Evolutionary conservation across 2,329 filamentous ascomycete species (phyloP), one percentile per base, ranked within the genome.

Genomic region (Cucurbitaria berberidis): DNA sequence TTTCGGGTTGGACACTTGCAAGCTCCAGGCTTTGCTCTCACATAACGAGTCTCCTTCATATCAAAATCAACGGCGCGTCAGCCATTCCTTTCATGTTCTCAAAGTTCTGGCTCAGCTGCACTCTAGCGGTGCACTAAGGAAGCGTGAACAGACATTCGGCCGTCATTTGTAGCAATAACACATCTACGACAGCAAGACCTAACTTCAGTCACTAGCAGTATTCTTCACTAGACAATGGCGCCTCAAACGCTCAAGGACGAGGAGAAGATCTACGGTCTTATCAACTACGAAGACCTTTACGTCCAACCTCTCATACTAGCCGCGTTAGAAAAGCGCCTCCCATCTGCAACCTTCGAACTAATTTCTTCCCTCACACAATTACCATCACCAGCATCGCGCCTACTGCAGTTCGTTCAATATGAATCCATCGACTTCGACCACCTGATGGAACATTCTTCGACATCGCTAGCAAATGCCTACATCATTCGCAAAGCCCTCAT

Each of bases 401-500:
- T 91, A 3, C 80, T 99, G 2, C 90, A 97, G 73, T 93, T 96
- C 70, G 84, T 86, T 2, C 85, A 89, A 29, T 99, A 99, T 76
- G 95, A 99, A 75, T 81, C 84, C 36, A 84, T 98, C 53, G 90
- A 96, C 70, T 98, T 96, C 73, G 87, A 90, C 48, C 86, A 89
- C 66, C 83, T 89, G 16, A 80, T 89, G 51, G 74, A 80, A 1
- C 81, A 91, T 62, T 77, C 89, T 0, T 71, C 76, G 0, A 86
- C 84, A 0, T 85, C 83, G 10, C 80, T 96, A 1, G 82, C 90
- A 63, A 98, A 97, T 76, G 90, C 91, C 69, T 98, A 97, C 76
- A 84, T 97, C 70, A 96, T 98, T 72, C 89, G 95, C 67, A 98
- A 98, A 80, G 95, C 95, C 0, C 81, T 99, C 18, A 98, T 98